These are phyloP conservation scores for Pseudoneurospora amorphoporcata DNA, from an alignment of 495 filamentous ascomycete species.

Conservation along the genomic window DNA sequence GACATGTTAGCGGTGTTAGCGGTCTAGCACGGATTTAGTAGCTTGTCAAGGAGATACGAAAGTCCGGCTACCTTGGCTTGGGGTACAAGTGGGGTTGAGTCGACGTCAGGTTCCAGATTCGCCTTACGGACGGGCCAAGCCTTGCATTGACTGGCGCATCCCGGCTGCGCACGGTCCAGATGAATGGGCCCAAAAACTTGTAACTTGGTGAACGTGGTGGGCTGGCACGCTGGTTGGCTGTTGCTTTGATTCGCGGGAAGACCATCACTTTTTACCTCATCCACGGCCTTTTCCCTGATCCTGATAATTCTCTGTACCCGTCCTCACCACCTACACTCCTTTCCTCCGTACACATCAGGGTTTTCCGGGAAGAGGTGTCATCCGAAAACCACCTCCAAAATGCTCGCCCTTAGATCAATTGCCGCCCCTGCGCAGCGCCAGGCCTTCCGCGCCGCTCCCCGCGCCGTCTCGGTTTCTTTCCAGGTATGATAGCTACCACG, in stretches of 20 bases:
- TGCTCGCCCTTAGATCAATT: conserved; percentile 42
- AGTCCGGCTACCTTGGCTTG: not conserved
- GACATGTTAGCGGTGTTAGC: not conserved
- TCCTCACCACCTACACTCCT: conserved; percentile 4
- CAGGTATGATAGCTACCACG: conserved; percentile 27
- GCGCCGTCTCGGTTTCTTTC: conserved; percentile 34
- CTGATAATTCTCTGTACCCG: not conserved
- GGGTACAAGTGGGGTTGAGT: not conserved
- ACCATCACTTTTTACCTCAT: conserved; percentile 8
- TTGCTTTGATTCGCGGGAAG: conserved; percentile 2
- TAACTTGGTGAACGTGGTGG: not conserved
- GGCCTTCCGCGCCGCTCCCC: conserved; percentile 35
- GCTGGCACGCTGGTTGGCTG: not conserved
- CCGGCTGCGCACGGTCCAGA: not conserved
- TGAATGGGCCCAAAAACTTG: not conserved
- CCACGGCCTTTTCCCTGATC: conserved; percentile 3
- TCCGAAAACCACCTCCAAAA: conserved; percentile 19
- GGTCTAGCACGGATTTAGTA: not conserved
- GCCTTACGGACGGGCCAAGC: not conserved
- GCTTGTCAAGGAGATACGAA: not conserved
- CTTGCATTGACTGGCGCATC: not conserved
- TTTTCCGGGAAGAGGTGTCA: conserved; percentile 1
- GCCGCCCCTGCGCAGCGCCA: conserved; percentile 43
- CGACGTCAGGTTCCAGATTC: not conserved
- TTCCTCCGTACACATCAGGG: not conserved